phyloP scores from a whole-genome alignment of 2,329 filamentous ascomycete genomes.

The Diplocarpon mali region DNA sequence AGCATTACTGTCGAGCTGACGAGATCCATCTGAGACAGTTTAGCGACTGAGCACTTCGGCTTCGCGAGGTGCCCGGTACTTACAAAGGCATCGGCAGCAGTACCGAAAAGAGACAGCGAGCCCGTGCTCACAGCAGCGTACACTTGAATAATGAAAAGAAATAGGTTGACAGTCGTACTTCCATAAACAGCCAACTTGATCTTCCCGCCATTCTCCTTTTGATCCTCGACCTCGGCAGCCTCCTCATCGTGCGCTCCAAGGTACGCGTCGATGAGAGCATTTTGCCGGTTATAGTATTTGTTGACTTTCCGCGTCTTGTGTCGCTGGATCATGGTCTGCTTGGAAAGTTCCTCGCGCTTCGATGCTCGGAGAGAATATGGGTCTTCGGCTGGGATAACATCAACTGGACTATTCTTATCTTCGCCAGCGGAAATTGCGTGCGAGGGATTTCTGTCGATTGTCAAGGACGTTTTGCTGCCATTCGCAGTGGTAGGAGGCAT shows the following conservation, averaged over 20 bases:
- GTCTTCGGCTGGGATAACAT: conserved; percentile 17
- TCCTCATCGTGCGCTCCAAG: conserved; percentile 46
- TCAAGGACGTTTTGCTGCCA: no score
- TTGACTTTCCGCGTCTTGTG: conserved; percentile 27
- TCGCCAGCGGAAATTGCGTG: no score
- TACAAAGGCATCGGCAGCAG: conserved; percentile 52
- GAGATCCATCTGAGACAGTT: conserved; percentile 41
- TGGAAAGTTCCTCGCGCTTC: conserved; percentile 29
- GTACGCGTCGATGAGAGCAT: conserved; percentile 40
- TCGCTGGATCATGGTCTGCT: conserved; percentile 31
- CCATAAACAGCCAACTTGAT: conserved; percentile 43
- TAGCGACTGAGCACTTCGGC: conserved; percentile 6
- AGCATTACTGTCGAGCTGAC: conserved; percentile 54
- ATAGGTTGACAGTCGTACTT: conserved; percentile 41
- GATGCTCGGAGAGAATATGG: conserved; percentile 27
- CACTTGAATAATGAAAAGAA: conserved; percentile 45
- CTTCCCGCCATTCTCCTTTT: conserved; percentile 37
- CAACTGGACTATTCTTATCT: background rate
- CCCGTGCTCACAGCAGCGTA: conserved; percentile 47
- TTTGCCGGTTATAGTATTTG: conserved; percentile 38
- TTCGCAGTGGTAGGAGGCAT: no score
- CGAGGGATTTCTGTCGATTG: no score
- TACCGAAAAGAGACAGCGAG: conserved; percentile 52
- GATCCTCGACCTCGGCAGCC: conserved; percentile 38
- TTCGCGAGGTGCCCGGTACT: conserved; percentile 20